phyloP scores from a whole-genome alignment of 768 basidiomycete species.

The Tephrocybe rancida region DNA sequence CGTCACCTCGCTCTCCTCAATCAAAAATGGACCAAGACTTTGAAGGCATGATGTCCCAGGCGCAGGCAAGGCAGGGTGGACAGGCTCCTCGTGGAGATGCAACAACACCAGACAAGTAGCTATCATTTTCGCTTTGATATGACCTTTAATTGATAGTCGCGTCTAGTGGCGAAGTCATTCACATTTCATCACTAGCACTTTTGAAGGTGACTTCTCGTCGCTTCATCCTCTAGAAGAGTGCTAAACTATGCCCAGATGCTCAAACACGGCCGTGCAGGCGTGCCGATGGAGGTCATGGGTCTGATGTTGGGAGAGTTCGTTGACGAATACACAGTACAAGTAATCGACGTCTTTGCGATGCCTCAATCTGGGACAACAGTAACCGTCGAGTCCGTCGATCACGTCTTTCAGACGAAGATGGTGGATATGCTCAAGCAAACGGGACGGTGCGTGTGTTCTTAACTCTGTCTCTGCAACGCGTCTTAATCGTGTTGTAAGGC shows the following conservation, averaged over 20 bases:
- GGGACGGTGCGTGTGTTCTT: conserved; percentile 66
- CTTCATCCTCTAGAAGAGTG: not conserved
- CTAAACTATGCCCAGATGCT: conserved; percentile 73
- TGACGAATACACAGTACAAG: conserved; percentile 94
- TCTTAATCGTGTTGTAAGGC: conserved; percentile 42
- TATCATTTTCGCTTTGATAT: conserved; percentile 8
- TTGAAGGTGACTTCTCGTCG: conserved; percentile 69
- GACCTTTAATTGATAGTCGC: conserved; percentile 2
- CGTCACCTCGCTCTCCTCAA: conserved; percentile 37
- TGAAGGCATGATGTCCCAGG: conserved; percentile 51
- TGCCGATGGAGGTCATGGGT: conserved; percentile 99
- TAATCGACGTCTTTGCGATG: conserved; percentile 98
- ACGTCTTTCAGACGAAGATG: conserved; percentile 99
- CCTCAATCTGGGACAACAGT: conserved; percentile 98
- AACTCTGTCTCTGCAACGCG: not conserved
- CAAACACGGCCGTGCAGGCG: conserved; percentile 97
- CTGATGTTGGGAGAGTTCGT: conserved; percentile 98
- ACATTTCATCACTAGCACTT: conserved; percentile 96
- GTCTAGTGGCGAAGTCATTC: conserved; percentile 86
- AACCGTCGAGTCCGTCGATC: conserved; percentile 97
- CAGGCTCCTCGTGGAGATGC: conserved; percentile 45
- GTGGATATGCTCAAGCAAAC: conserved; percentile 99
- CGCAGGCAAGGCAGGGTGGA: conserved; percentile 43
- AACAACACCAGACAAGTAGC: conserved; percentile 77
- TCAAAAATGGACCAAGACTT: conserved; percentile 51